Conservation (phyloP, 2,329 filamentous ascomycete genomes). For the Zymoseptoria pseudotritici region DNA sequence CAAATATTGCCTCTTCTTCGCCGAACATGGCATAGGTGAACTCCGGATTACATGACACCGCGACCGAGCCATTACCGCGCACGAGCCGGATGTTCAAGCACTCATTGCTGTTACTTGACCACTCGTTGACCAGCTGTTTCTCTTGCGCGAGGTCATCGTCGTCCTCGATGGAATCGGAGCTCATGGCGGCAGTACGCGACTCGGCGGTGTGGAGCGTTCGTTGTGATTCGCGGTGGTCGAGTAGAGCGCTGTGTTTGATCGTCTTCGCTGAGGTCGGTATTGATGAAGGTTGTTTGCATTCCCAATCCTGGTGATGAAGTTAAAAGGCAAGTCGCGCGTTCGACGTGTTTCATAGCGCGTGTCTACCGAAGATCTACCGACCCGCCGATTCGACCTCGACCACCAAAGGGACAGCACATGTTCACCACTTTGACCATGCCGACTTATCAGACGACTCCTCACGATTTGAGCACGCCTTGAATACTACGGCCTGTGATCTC, state of each 20-base stretch:
- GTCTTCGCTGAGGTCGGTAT: not conserved
- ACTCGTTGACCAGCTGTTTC: slow-evolving; percentile 26
- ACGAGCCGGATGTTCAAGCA: slow-evolving; percentile 56
- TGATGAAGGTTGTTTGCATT: not conserved
- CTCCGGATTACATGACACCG: slow-evolving; percentile 60
- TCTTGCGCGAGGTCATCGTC: slow-evolving; percentile 20
- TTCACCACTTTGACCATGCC: not conserved
- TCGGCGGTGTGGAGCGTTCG: not conserved
- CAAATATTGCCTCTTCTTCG: slow-evolving; percentile 86
- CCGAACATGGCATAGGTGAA: slow-evolving; percentile 92
- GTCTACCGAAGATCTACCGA: not conserved
- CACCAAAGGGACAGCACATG: not conserved
- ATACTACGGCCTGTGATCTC: too few species aligned
- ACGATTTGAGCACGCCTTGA: too few species aligned
- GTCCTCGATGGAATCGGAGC: slow-evolving; percentile 8
- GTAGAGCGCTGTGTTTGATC: not conserved
- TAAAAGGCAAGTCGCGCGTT: not conserved
- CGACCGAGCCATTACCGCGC: slow-evolving; percentile 40
- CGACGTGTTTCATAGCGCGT: not conserved
- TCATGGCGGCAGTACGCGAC: not conserved
- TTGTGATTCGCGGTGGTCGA: not conserved
- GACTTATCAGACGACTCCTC: not conserved
- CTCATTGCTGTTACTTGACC: slow-evolving; percentile 56
- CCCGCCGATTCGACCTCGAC: not conserved
- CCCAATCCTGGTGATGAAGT: not conserved